Conservation (phyloP, 371 early-diverging fungal genomes). For the Mucor lusitanicus region DNA sequence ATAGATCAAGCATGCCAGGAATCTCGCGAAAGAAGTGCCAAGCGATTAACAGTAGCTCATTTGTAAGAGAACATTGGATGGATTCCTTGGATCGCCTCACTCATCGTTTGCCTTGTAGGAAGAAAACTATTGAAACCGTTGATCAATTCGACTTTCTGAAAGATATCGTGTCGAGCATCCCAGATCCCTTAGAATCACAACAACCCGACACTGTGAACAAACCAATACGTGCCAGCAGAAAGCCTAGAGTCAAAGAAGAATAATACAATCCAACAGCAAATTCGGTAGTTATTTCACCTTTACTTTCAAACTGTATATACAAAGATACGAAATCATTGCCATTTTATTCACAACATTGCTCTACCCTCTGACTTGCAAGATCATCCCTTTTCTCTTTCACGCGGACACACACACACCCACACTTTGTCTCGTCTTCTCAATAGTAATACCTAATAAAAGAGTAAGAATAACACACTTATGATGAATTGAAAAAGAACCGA, state of each 20-base stretch:
- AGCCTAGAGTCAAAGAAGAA: conserved; percentile 18
- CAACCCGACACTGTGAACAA: conserved; percentile 8
- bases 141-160: conserved; percentile 94
- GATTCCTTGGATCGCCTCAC: background rate
- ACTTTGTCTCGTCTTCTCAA: background rate
- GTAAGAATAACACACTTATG: background rate
- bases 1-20: conserved; percentile 87
- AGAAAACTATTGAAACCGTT: conserved; percentile 79
- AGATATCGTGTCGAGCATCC: conserved; percentile 85
- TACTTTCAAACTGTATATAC: background rate
- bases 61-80: conserved; percentile 56
- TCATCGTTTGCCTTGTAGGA: conserved; percentile 50
- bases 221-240: conserved; percentile 25
- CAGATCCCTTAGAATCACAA: conserved; percentile 68
- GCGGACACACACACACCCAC: background rate
- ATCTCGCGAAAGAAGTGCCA: conserved; percentile 76
- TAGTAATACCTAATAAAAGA: background rate
- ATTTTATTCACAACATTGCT: background rate
- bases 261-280: background rate
- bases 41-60: conserved; percentile 84
- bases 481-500: background rate
- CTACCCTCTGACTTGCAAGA: background rate
- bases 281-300: background rate
- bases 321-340: background rate
- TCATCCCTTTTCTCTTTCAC: background rate